Evolutionary conservation across 805 yeast genomes (phyloP), one percentile per base, ranked within the genome.

Genomic region (Yueomyces sp.): DNA sequence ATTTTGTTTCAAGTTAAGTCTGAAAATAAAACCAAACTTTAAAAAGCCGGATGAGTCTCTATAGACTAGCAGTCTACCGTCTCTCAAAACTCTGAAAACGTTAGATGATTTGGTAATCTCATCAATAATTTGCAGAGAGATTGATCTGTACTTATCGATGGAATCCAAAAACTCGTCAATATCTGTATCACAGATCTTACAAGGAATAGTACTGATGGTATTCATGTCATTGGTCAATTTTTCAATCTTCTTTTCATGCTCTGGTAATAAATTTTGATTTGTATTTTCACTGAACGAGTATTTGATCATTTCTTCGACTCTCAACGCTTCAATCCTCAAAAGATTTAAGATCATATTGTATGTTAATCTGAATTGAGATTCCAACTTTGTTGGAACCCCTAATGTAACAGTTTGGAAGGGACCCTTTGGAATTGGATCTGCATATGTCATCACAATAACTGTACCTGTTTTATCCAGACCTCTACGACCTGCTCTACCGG

Each of bases 271-370:
- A 0, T 86, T 76, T 57, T 90, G 96, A 1, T 88, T 73, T 0
- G 88, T 71, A 55, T 92, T 88, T 58, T 92, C 98, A 63, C 94
- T 77, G 62, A 92, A 92, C 0, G 96, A 87, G 49, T 90, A 84
- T 57, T 88, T 90, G 54, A 92, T 90, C 95, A 92, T 92, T 59
- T 92, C 98, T 58, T 92, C 98, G n/a, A 92, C 97, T 52, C 82
- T 76, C 48, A 92, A 67, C 0, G 97, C 96, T 60, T 92, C 98
- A 45, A 92, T 87, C 59, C 98, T 75, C 51, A 92, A 68, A 48
- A 92, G 65, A 56, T 90, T 92, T 59, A 92, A 70, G 51, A 88
- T 90, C 97, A 92, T 92, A 53, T 84, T 88, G 62, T 92, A 92
- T 0, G 98, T 92, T 57, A 92, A 69, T 58, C 98, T 73, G 68